Conservation (phyloP, 208 protist species). For the Vickermania spadyakhi region DNA sequence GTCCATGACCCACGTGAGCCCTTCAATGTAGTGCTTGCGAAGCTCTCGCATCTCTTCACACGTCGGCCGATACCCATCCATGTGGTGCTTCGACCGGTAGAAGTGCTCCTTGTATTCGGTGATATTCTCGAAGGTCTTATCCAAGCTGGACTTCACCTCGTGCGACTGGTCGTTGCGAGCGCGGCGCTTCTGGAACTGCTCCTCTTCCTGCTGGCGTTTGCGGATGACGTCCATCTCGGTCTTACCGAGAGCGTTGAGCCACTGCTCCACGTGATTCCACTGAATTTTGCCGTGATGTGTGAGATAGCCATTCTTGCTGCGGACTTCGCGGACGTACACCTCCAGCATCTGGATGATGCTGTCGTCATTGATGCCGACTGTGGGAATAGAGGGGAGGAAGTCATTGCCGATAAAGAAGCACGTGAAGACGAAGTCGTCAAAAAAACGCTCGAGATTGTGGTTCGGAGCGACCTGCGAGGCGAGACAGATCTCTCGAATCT, state of each 20-base stretch:
- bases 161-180: slow-evolving; percentile 43
- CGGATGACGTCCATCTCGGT: slow-evolving; percentile 70
- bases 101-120: slow-evolving; percentile 77
- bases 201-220: slow-evolving; percentile 57
- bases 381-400: slow-evolving; percentile 96
- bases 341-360: slow-evolving; percentile 81
- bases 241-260: slow-evolving; percentile 60
- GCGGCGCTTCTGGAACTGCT: slow-evolving; percentile 61
- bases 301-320: slow-evolving; percentile 60
- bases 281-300: slow-evolving; percentile 68
- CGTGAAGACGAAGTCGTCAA: slow-evolving; percentile 98
- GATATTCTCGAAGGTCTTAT: slow-evolving; percentile 33
- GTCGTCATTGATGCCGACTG: slow-evolving; percentile 93
- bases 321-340: slow-evolving; percentile 71
- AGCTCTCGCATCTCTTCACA: slow-evolving; percentile 58
- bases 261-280: slow-evolving; percentile 58
- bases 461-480: slow-evolving; percentile 3
- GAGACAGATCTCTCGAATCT: slow-evolving; percentile 51
- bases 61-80: slow-evolving; percentile 62
- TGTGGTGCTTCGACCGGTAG: slow-evolving; percentile 82
- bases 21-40: slow-evolving; percentile 77
- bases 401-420: slow-evolving; percentile 99
- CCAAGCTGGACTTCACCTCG: slow-evolving; percentile 31
- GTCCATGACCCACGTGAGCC: slow-evolving; percentile 77
- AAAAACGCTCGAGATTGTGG: slow-evolving; percentile 87